A percentile compares a stretch with the other conserved stretches of the same genome.
Evolutionary conservation across 129 eudicot genomes (phyloP).

Genomic region (sunflower (Helianthus annuus)): DNA sequence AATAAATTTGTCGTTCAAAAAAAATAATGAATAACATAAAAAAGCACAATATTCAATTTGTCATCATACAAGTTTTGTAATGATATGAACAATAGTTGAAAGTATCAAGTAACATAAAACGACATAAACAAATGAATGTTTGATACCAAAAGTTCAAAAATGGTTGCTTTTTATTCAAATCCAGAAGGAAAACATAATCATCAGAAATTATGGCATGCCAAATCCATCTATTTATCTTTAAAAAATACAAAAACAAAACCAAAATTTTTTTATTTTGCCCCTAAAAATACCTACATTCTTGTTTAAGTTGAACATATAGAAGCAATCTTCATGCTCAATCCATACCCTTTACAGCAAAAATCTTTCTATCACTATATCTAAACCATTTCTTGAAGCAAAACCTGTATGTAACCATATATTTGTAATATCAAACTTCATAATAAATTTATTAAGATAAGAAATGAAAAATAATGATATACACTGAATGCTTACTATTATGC

Average conservation of each 20-base stretch:
- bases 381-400: conserved; percentile 13
- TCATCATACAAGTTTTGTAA: neutral
- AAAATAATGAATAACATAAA: neutral
- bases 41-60: neutral
- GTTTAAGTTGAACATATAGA: conserved; percentile 10
- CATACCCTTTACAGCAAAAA: conserved; percentile 17
- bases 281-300: neutral
- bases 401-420: conserved; percentile 4
- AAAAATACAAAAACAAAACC: neutral
- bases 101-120: neutral
- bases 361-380: conserved; percentile 20
- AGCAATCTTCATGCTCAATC: conserved; percentile 8
- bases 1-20: too few species aligned
- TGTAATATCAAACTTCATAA: conserved; percentile 12
- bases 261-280: neutral
- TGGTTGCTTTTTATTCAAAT: conserved; percentile 9
- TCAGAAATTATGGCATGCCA: conserved; percentile 6
- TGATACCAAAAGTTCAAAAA: conserved; percentile 11
- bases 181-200: conserved; percentile 6
- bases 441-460: neutral
- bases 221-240: conserved; percentile 10
- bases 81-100: conserved; percentile 10
- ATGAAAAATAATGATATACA: neutral
- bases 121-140: conserved; percentile 4
- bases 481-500: conserved; percentile 14